Percentiles rank a stretch among this genome's conserved stretches.
These are phyloP conservation scores for Sphaerobolus stellatus DNA, from an alignment of 1,284 basidiomycete species.

Conservation along the genomic window DNA sequence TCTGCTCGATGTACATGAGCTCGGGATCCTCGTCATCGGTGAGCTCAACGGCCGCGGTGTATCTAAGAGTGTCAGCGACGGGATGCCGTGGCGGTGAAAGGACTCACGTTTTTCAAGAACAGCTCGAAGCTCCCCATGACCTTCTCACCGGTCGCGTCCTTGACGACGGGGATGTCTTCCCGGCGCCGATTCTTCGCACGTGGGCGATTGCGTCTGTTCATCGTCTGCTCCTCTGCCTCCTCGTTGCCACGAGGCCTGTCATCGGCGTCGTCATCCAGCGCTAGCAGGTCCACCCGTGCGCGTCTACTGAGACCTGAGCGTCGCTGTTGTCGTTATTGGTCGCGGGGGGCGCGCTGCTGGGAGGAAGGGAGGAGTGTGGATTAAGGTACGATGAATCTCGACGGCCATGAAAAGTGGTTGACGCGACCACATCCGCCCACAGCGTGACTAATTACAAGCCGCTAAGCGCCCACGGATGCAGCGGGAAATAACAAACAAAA, in stretches of 20 bases:
- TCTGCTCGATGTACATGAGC: constrained; percentile 85
- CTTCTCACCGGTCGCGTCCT: constrained; percentile 90
- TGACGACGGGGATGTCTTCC: constrained; percentile 79
- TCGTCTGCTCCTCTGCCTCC: constrained; percentile 32
- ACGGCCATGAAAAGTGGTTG: no score
- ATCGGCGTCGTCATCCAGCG: constrained; percentile 56
- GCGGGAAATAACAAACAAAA: no score
- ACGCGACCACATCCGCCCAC: no score
- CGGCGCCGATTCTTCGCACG: constrained; percentile 51
- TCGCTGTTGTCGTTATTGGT: no score
- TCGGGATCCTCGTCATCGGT: constrained; percentile 59
- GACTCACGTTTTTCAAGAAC: constrained; percentile 73
- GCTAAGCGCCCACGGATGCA: no score
- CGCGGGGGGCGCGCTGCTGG: no score
- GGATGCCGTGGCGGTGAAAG: constrained; percentile 10
- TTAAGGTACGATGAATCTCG: no score
- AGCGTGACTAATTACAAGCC: no score
- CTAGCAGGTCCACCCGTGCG: constrained; percentile 53
- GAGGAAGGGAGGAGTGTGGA: no score
- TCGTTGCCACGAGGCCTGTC: constrained; percentile 43
- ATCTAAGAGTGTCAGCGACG: constrained; percentile 47
- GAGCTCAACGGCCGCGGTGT: constrained; percentile 75
- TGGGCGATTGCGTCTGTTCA: constrained; percentile 38
- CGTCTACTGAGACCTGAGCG: no score
- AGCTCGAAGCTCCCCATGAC: constrained; percentile 88